These are phyloP conservation scores for Trichoderma breve DNA, from an alignment of 2,329 filamentous ascomycete species.

Conservation along the genomic window DNA sequence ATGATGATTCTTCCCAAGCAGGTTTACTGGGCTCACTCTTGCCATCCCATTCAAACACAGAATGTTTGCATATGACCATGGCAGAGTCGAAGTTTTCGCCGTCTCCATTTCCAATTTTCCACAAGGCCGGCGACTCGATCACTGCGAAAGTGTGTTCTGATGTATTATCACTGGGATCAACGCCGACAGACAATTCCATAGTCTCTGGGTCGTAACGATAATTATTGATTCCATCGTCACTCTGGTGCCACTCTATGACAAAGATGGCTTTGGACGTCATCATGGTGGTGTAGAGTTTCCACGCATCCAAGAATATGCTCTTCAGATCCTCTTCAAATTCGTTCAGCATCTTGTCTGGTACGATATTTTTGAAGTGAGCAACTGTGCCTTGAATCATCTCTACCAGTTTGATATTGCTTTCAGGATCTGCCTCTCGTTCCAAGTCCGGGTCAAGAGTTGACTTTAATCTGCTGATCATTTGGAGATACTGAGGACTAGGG, in stretches of 20 bases:
- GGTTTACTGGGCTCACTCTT: too few relatives aligned
- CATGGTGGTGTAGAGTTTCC: background rate
- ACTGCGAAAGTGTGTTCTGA: background rate
- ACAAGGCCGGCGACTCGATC: background rate
- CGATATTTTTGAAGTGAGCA: background rate
- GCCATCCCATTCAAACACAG: background rate
- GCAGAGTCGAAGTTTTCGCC: conserved; percentile 16
- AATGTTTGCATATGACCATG: conserved; percentile 2
- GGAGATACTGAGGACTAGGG: background rate
- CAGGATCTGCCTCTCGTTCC: background rate
- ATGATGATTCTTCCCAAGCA: background rate
- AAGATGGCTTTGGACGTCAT: conserved; percentile 19
- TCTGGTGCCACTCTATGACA: background rate
- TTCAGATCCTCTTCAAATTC: background rate
- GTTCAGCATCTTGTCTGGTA: too few relatives aligned
- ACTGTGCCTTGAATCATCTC: background rate
- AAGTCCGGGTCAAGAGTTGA: background rate
- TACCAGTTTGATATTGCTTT: accelerated
- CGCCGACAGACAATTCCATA: background rate
- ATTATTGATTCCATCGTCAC: too few relatives aligned
- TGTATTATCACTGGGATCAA: background rate
- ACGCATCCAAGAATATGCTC: background rate
- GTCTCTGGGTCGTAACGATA: background rate
- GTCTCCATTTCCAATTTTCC: conserved; percentile 23
- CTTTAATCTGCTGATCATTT: background rate